Evolutionary conservation across 805 yeast genomes (phyloP).

Genomic region (Ascoidea asiatica): DNA sequence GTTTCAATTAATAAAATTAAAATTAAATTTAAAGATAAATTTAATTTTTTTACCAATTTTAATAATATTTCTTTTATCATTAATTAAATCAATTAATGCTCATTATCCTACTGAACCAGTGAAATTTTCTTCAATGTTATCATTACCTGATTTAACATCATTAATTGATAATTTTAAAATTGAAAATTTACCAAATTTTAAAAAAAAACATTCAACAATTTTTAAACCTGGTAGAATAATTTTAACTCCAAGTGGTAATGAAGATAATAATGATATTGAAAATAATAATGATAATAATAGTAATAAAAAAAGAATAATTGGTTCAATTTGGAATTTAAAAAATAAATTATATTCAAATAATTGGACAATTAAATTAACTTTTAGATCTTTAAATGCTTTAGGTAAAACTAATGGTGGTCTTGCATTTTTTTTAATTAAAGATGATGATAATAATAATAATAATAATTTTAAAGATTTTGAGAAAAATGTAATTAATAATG

Average conservation of each 20-base stretch:
- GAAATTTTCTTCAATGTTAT: background rate
- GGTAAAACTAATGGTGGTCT: conserved; percentile 44
- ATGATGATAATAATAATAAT: conserved; percentile 12
- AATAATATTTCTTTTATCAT: too few relatives aligned
- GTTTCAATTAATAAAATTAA: too few relatives aligned
- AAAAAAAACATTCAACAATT: background rate
- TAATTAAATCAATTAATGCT: too few relatives aligned
- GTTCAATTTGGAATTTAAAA: conserved; percentile 32
- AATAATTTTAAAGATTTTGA: too few relatives aligned
- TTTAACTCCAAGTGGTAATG: background rate
- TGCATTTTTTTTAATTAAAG: conserved; percentile 40
- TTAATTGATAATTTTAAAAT: background rate
- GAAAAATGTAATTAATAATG: conserved; percentile 11
- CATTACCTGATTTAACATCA: background rate
- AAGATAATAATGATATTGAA: background rate
- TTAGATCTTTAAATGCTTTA: conserved; percentile 43
- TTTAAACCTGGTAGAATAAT: background rate
- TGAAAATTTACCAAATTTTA: background rate
- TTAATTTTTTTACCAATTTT: too few relatives aligned
- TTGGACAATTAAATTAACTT: conserved; percentile 48
- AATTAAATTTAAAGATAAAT: too few relatives aligned
- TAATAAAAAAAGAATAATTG: conserved; percentile 12
- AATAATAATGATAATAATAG: background rate
- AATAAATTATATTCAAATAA: conserved; percentile 18
- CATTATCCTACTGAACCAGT: background rate